These are phyloP conservation scores for Eutrema salsugineum DNA, from an alignment of 441 rosid genomes.

Conservation along the genomic window DNA sequence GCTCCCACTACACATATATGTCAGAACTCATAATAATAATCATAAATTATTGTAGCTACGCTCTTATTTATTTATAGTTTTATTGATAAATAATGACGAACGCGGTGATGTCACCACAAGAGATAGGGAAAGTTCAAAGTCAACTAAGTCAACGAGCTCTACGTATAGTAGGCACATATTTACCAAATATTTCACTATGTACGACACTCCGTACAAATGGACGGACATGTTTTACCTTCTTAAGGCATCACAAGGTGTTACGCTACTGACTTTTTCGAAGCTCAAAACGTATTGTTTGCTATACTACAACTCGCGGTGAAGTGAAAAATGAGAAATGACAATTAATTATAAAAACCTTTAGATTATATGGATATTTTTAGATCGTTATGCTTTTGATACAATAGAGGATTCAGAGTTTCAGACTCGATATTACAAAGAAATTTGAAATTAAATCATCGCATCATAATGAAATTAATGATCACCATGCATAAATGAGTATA, in stretches of 20 bases:
- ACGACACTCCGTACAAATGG: not conserved
- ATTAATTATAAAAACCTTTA: not conserved
- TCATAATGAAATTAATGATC: not conserved
- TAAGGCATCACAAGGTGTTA: not conserved
- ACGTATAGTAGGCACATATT: not conserved
- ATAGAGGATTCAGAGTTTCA: not conserved
- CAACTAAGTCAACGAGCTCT: slow-evolving; percentile 18
- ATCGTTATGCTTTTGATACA: not conserved
- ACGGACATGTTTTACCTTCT: slow-evolving; percentile 9
- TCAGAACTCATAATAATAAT: not conserved
- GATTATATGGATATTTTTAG: not conserved
- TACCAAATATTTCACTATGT: not conserved
- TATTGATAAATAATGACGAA: slow-evolving; percentile 10
- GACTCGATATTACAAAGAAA: not conserved
- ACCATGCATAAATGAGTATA: not conserved
- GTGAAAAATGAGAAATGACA: not conserved
- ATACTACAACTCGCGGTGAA: not conserved
- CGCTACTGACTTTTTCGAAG: not conserved
- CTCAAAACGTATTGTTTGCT: not conserved
- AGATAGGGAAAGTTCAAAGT: slow-evolving; percentile 6
- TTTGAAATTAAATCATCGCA: not conserved
- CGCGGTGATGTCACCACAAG: slow-evolving; percentile 19
- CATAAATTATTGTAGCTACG: not conserved
- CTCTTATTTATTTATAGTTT: not conserved
- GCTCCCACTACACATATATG: not conserved